phyloP scores from a whole-genome alignment of 208 protist species.

The Leptomonas pyrrhocoris region DNA sequence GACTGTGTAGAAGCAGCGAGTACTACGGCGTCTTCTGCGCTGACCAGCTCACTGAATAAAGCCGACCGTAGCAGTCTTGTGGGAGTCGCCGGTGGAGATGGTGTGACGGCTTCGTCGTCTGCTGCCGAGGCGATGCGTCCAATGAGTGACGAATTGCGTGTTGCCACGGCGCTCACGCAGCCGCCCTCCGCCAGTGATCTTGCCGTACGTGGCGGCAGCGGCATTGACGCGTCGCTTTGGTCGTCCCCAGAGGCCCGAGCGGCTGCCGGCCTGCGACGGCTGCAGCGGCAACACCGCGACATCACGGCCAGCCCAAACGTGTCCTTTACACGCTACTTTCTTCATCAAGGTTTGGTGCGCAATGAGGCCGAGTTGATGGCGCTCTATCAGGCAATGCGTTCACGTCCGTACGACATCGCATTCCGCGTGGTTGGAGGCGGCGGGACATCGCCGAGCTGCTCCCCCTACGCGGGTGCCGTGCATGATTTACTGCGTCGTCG shows the following conservation, averaged over 20 bases:
- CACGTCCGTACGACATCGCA: constrained; percentile 41
- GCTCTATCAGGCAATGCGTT: constrained; percentile 68
- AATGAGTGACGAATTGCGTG: constrained; percentile 11
- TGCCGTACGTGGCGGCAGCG: constrained; percentile 7
- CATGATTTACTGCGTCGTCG: constrained; percentile 39
- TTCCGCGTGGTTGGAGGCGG: constrained; percentile 55
- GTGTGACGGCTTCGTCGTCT: background rate
- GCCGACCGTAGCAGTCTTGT: background rate
- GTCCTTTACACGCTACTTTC: constrained; percentile 84
- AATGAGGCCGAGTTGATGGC: constrained; percentile 66
- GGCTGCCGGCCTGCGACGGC: constrained; percentile 32
- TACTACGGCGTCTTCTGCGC: background rate
- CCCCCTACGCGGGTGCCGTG: constrained; percentile 35
- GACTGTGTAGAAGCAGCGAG: too few relatives aligned
- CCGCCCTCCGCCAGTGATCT: constrained; percentile 17
- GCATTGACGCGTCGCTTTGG: constrained; percentile 16
- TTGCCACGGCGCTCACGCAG: constrained; percentile 28
- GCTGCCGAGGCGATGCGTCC: too few relatives aligned
- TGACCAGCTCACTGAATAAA: too few relatives aligned
- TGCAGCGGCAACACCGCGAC: constrained; percentile 44
- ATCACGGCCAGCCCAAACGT: constrained; percentile 58
- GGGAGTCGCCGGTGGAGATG: background rate
- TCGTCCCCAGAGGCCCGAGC: constrained; percentile 26
- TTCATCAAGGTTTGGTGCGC: constrained; percentile 68
- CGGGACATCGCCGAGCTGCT: background rate